Evolutionary conservation across 2,329 filamentous ascomycete species (phyloP).

Genomic region (Diaporthe citrichinensis): DNA sequence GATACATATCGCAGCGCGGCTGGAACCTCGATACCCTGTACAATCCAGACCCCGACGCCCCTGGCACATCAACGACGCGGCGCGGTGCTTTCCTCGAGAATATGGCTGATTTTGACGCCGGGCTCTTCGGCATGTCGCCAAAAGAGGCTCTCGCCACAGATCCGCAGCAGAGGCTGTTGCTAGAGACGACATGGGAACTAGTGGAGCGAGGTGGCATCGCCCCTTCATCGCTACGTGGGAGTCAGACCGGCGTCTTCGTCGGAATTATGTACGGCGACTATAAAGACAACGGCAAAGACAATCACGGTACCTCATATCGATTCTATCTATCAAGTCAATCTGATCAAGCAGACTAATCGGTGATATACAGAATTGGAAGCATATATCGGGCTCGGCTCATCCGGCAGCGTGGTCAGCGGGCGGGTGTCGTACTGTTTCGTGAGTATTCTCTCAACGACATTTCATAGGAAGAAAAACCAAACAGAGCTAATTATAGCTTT

Average conservation of each 20-base stretch:
- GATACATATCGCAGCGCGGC: neutral
- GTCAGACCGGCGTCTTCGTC: slow-evolving; percentile 48
- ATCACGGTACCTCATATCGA: neutral
- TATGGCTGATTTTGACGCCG: slow-evolving; percentile 43
- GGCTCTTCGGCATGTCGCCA: slow-evolving; percentile 48
- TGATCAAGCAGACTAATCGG: neutral
- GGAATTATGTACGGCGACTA: slow-evolving; percentile 48
- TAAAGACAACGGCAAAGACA: slow-evolving; percentile 16
- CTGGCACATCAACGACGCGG: slow-evolving; percentile 42
- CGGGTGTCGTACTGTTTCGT: slow-evolving; percentile 29
- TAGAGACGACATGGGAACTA: slow-evolving; percentile 45
- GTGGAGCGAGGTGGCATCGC: slow-evolving; percentile 46
- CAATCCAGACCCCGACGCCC: slow-evolving; percentile 29
- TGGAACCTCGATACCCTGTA: slow-evolving; percentile 20
- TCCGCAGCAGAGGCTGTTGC: slow-evolving; percentile 38
- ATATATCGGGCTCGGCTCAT: slow-evolving; percentile 22
- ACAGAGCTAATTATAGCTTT: neutral
- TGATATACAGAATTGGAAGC: slow-evolving; percentile 3
- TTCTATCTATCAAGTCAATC: too few relatives aligned
- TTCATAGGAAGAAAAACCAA: too few relatives aligned
- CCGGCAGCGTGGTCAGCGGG: slow-evolving; percentile 10
- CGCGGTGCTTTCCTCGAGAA: slow-evolving; percentile 28
- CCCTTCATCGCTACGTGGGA: slow-evolving; percentile 41
- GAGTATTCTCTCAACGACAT: neutral
- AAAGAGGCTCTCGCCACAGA: slow-evolving; percentile 44